phyloP scores from a whole-genome alignment of 1,284 basidiomycete genomes.

The Rhodotorula glutinis region DNA sequence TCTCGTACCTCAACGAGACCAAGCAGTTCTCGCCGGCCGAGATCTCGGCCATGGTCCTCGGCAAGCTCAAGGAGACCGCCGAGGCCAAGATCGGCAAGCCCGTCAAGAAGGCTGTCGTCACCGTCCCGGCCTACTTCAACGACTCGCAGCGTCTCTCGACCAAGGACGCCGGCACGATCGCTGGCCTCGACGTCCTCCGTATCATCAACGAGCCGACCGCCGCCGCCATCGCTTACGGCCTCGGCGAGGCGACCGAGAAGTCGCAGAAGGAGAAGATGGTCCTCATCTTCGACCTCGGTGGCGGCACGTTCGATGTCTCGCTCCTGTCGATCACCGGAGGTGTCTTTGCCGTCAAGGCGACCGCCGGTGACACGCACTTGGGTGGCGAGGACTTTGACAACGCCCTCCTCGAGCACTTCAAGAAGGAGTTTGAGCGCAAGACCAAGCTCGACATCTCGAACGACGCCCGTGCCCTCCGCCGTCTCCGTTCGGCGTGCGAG shows the following conservation, averaged over 20 bases:
- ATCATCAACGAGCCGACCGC: constrained; percentile 64
- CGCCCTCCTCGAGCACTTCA: constrained; percentile 83
- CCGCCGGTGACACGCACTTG: constrained; percentile 57
- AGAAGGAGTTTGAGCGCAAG: constrained; percentile 68
- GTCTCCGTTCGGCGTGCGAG: constrained; percentile 94
- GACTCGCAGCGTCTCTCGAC: constrained; percentile 65
- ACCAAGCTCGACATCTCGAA: constrained; percentile 85
- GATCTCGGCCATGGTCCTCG: constrained; percentile 97
- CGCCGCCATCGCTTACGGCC: constrained; percentile 57
- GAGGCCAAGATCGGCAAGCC: constrained; percentile 62
- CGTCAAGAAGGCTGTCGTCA: constrained; percentile 65
- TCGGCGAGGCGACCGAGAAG: constrained; percentile 60
- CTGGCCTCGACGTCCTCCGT: constrained; percentile 64
- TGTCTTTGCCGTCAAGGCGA: constrained; percentile 65
- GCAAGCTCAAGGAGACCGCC: constrained; percentile 90
- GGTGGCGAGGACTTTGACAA: constrained; percentile 98
- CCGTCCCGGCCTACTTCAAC: constrained; percentile 68
- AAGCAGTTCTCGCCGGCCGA: constrained; percentile 63
- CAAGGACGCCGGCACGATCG: constrained; percentile 62
- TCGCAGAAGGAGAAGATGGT: constrained; percentile 94
- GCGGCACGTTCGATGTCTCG: constrained; percentile 73
- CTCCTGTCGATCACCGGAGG: constrained; percentile 62
- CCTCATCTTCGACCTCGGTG: constrained; percentile 98
- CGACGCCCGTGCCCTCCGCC: constrained; percentile 90
- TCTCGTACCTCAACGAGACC: constrained; percentile 59